phyloP scores from a whole-genome alignment of 345 rosid genomes.

The Carallia pectinifolia region DNA sequence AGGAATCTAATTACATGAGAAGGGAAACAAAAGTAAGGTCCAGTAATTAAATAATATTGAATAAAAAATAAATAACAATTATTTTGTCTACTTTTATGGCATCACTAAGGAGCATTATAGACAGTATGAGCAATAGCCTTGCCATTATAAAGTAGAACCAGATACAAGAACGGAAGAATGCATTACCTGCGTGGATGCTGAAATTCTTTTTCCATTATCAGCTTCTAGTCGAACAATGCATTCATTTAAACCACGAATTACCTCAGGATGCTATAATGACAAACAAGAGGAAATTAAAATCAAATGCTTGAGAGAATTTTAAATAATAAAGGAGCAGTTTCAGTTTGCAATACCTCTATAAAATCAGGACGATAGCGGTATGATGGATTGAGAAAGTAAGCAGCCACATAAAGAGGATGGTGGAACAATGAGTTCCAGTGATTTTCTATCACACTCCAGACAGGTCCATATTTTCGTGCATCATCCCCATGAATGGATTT shows the following conservation, averaged over 20 bases:
- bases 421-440: slow-evolving; percentile 69
- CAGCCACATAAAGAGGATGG: slow-evolving; percentile 87
- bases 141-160: background rate
- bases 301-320: background rate
- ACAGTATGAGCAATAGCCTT: background rate
- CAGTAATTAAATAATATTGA: background rate
- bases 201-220: slow-evolving; percentile 62
- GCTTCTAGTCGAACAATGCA: slow-evolving; percentile 83
- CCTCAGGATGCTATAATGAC: slow-evolving; percentile 62
- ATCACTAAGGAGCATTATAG: background rate
- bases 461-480: slow-evolving; percentile 61
- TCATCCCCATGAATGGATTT: slow-evolving; percentile 40
- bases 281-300: slow-evolving; percentile 1
- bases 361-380: slow-evolving; percentile 73
- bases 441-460: slow-evolving; percentile 74
- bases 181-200: slow-evolving; percentile 85
- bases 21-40: background rate
- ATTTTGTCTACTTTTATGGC: slow-evolving; percentile 1
- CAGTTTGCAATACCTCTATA: slow-evolving; percentile 48
- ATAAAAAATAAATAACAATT: background rate
- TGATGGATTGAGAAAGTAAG: slow-evolving; percentile 90
- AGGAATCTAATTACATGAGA: slow-evolving; percentile 47
- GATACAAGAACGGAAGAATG: background rate
- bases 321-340: background rate
- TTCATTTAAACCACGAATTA: slow-evolving; percentile 80